Evolutionary conservation across 139 green algal genomes (phyloP).

Genomic region (Dunaliella primolecta): DNA sequence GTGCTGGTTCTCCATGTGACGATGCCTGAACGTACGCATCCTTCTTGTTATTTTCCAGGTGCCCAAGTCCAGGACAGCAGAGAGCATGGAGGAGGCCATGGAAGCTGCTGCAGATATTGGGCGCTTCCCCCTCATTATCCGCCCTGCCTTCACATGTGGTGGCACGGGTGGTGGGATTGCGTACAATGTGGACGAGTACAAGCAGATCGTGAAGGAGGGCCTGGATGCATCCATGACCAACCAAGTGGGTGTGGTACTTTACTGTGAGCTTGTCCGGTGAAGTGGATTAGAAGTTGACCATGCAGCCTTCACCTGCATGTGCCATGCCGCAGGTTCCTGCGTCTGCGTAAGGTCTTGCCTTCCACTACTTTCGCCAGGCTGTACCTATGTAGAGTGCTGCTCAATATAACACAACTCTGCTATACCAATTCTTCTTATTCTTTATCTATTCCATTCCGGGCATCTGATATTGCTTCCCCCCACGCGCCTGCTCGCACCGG

Average conservation of each 20-base stretch:
- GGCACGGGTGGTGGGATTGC: constrained; percentile 96
- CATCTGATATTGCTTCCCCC: too few species aligned
- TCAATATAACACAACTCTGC: too few species aligned
- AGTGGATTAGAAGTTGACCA: too few species aligned
- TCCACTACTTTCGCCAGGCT: too few species aligned
- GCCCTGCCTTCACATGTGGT: constrained; percentile 97
- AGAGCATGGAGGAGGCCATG: constrained; percentile 61
- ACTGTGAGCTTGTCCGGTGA: too few species aligned
- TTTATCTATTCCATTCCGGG: too few species aligned
- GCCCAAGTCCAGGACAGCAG: constrained; percentile 51
- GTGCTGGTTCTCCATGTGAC: too few species aligned
- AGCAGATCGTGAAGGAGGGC: constrained; percentile 77
- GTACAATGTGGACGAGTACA: constrained; percentile 98
- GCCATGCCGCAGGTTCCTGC: too few species aligned
- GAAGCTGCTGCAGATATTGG: constrained; percentile 63
- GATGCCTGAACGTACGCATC: not conserved
- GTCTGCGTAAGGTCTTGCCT: not conserved
- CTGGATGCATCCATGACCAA: constrained; percentile 90
- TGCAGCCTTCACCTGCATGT: too few species aligned
- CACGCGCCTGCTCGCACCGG: too few species aligned
- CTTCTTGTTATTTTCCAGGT: constrained; percentile 17
- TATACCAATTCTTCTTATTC: too few species aligned
- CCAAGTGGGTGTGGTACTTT: constrained; percentile 58
- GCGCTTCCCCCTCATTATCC: constrained; percentile 94
- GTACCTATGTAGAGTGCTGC: too few species aligned